These are phyloP conservation scores for Globisporangium acanthophoron DNA, from an alignment of 352 stramenopile genomes.

Conservation along the genomic window DNA sequence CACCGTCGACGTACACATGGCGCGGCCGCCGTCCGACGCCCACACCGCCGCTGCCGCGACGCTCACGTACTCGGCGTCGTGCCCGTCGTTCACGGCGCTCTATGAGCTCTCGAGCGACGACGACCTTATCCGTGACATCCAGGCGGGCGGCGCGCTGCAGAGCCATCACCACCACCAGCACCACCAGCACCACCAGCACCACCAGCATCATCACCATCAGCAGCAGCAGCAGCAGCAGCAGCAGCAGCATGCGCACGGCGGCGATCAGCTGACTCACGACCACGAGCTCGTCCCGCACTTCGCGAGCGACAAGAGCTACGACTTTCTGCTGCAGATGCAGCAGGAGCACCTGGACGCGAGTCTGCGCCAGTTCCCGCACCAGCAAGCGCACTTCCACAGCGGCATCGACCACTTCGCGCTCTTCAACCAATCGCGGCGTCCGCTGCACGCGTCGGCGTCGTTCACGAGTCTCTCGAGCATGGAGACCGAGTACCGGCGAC, in stretches of 20 bases:
- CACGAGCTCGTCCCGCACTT: not conserved
- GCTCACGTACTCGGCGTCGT: conserved; percentile 69
- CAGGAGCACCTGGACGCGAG: conserved; percentile 28
- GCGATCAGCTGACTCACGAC: not conserved
- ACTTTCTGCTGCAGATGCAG: conserved; percentile 60
- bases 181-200: not conserved
- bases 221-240: not conserved
- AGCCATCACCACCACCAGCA: not conserved
- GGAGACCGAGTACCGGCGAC: conserved; percentile 55
- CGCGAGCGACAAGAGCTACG: conserved; percentile 31
- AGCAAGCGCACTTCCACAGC: conserved; percentile 21
- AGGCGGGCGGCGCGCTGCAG: conserved; percentile 2
- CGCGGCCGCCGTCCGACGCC: conserved; percentile 1
- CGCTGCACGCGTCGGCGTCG: conserved; percentile 60
- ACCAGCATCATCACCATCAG: not conserved
- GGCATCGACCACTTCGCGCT: conserved; percentile 18
- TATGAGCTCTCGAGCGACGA: conserved; percentile 49
- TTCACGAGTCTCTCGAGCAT: conserved; percentile 72
- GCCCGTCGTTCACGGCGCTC: conserved; percentile 62
- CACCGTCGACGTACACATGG: conserved; percentile 1
- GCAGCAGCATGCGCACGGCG: not conserved
- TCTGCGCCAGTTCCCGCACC: conserved; percentile 37
- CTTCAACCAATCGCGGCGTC: conserved; percentile 22
- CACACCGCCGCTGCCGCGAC: conserved; percentile 4
- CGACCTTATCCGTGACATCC: conserved; percentile 39